Conservation (phyloP, 2,329 filamentous ascomycete species). For the Drechslerella coelobrocha region DNA sequence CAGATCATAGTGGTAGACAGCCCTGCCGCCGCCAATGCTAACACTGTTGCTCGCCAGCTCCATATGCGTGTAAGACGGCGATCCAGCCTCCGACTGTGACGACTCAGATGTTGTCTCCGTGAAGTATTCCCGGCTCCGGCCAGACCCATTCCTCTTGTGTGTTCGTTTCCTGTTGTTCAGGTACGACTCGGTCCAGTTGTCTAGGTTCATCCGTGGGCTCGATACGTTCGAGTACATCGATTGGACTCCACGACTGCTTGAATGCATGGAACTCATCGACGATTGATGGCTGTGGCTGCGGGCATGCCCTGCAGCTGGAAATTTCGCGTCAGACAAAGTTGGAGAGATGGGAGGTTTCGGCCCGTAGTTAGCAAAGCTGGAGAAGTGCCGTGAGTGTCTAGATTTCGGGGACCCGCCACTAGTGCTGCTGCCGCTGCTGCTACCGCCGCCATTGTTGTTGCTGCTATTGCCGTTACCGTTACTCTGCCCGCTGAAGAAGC, state of each 20-base stretch:
- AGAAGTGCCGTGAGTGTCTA: conserved; percentile 44
- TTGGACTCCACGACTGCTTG: conserved; percentile 17
- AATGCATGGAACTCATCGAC: conserved; percentile 17
- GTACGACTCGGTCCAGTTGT: conserved; percentile 47
- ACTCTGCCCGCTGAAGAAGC: conserved; percentile 15
- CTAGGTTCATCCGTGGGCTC: conserved; percentile 38
- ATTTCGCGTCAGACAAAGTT: conserved; percentile 29
- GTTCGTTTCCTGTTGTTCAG: conserved; percentile 40
- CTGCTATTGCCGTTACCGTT: neutral
- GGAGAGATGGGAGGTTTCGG: conserved; percentile 44
- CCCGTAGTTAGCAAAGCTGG: conserved; percentile 34
- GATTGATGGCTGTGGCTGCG: conserved; percentile 31
- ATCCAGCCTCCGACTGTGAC: conserved; percentile 40
- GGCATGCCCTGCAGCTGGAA: conserved; percentile 5
- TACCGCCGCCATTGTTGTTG: too few relatives aligned
- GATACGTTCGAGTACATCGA: conserved; percentile 22
- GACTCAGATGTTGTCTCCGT: conserved; percentile 34
- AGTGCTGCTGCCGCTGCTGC: conserved; percentile 1
- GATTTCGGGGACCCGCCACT: conserved; percentile 26
- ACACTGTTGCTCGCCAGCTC: conserved; percentile 12
- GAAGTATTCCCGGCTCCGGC: conserved; percentile 13
- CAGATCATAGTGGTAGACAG: conserved; percentile 41
- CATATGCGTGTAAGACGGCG: conserved; percentile 46
- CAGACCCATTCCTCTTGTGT: conserved; percentile 26
- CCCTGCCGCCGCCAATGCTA: conserved; percentile 17